A percentile compares a stretch with the other conserved stretches of the same genome.
phyloP scores from a whole-genome alignment of 495 filamentous ascomycete genomes.

The Aspergillus ostianus region DNA sequence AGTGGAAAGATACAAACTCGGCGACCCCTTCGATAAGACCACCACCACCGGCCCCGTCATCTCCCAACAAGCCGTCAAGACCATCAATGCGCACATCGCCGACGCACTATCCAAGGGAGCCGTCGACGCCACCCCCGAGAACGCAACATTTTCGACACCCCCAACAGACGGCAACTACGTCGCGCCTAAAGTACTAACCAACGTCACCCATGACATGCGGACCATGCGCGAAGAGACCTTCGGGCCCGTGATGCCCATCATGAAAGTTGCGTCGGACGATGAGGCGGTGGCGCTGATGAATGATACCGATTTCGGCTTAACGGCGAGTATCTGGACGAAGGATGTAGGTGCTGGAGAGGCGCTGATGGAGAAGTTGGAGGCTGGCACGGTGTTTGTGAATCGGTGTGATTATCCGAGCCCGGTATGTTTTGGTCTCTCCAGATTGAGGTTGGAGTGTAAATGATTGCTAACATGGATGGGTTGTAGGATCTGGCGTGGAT shows the following conservation, averaged over 20 bases:
- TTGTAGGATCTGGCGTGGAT: constrained; percentile 92
- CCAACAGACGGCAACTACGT: constrained; percentile 80
- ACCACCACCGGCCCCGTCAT: constrained; percentile 91
- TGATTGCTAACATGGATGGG: constrained; percentile 16
- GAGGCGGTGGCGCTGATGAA: constrained; percentile 91
- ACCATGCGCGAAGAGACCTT: constrained; percentile 98
- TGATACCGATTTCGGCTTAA: constrained; percentile 89
- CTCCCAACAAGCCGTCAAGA: constrained; percentile 64
- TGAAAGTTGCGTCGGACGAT: constrained; percentile 81
- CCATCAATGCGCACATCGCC: constrained; percentile 76
- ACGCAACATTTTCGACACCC: constrained; percentile 66
- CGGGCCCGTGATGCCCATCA: constrained; percentile 89
- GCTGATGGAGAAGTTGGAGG: constrained; percentile 78
- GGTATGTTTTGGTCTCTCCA: constrained; percentile 52
- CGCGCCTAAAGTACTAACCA: constrained; percentile 76
- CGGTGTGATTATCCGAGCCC: constrained; percentile 90
- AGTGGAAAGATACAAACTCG: constrained; percentile 71
- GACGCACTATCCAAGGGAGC: constrained; percentile 87
- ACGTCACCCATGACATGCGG: constrained; percentile 80
- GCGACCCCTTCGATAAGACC: constrained; percentile 72
- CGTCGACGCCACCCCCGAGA: constrained; percentile 76
- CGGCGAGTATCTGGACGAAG: constrained; percentile 98
- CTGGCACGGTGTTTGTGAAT: constrained; percentile 96
- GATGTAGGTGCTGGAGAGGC: constrained; percentile 74
- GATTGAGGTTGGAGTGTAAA: not conserved